Percentiles rank a stretch among this genome's conserved stretches.
phyloP scores from a whole-genome alignment of 306 rosid species.

The Cucurbita ficifolia region DNA sequence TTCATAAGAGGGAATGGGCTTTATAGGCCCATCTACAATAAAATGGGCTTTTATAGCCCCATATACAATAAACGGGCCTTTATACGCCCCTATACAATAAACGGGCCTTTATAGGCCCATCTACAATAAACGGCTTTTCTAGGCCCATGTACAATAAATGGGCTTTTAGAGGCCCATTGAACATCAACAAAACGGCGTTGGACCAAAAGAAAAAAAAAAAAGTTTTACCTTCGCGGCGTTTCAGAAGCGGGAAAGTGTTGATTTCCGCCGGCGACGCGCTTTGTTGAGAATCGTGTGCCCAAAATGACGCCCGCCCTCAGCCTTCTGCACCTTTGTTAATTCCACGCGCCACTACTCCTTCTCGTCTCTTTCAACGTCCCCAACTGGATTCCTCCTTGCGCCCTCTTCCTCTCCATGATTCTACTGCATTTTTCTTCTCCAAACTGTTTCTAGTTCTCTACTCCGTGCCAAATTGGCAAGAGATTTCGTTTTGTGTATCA shows the following conservation, averaged over 20 bases:
- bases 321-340: neutral
- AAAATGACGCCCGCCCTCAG: neutral
- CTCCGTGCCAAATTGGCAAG: neutral
- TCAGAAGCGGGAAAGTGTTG: too few species aligned
- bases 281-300: neutral
- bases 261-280: too few species aligned
- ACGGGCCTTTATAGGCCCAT: neutral
- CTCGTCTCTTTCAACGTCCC: neutral
- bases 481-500: neutral
- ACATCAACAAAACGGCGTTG: neutral
- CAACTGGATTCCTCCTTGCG: neutral
- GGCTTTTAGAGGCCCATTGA: too few species aligned
- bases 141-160: neutral
- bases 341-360: slow-evolving; percentile 9
- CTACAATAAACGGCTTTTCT: neutral
- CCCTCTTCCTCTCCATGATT: neutral
- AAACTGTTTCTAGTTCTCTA: neutral
- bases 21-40: neutral
- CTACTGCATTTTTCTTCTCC: neutral
- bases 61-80: neutral
- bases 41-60: neutral
- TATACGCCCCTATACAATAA: neutral
- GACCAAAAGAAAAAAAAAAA: too few species aligned
- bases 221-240: too few species aligned
- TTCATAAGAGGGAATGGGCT: slow-evolving; percentile 54